A percentile compares a stretch with the other conserved stretches of the same genome.
Conservation (phyloP, 768 basidiomycete genomes). For the Pulveroboletus sp. region DNA sequence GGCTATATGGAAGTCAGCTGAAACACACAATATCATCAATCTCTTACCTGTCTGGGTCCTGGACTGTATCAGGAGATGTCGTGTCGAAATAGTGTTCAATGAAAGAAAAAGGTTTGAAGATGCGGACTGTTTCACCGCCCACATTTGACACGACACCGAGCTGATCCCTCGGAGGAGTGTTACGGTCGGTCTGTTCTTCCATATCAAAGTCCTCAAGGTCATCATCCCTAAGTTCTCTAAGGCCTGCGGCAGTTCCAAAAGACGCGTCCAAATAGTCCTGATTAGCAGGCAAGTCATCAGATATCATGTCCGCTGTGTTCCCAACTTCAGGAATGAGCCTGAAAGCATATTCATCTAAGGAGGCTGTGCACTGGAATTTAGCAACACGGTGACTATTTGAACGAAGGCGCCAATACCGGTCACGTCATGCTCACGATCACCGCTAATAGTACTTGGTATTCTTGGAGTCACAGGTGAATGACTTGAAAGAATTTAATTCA, state of each 20-base stretch:
- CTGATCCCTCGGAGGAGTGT: conserved; percentile 23
- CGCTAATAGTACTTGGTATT: conserved; percentile 4
- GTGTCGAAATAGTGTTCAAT: conserved; percentile 73
- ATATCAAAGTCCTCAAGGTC: conserved; percentile 64
- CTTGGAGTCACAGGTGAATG: conserved; percentile 2
- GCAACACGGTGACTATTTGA: neutral
- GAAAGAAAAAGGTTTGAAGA: conserved; percentile 62
- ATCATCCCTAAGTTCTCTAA: conserved; percentile 68
- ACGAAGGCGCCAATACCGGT: conserved; percentile 21
- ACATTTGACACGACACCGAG: conserved; percentile 52
- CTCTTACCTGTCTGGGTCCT: conserved; percentile 45
- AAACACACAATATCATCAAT: neutral
- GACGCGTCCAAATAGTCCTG: conserved; percentile 82
- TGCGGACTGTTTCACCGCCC: conserved; percentile 82
- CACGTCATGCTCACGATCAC: conserved; percentile 17
- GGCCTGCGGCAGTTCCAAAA: conserved; percentile 72
- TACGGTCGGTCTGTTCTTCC: conserved; percentile 15
- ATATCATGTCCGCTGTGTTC: conserved; percentile 80
- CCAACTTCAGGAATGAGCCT: conserved; percentile 68
- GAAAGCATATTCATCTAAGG: conserved; percentile 83
- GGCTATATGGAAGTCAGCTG: conserved; percentile 26
- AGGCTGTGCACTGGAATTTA: conserved; percentile 39
- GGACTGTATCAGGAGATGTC: conserved; percentile 50
- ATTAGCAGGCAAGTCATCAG: conserved; percentile 88
- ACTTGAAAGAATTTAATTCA: conserved; percentile 8